Percentiles rank a stretch among this genome's conserved stretches.
Conservation (phyloP, 2,329 filamentous ascomycete genomes). For the Pseudogymnoascus sp. region DNA sequence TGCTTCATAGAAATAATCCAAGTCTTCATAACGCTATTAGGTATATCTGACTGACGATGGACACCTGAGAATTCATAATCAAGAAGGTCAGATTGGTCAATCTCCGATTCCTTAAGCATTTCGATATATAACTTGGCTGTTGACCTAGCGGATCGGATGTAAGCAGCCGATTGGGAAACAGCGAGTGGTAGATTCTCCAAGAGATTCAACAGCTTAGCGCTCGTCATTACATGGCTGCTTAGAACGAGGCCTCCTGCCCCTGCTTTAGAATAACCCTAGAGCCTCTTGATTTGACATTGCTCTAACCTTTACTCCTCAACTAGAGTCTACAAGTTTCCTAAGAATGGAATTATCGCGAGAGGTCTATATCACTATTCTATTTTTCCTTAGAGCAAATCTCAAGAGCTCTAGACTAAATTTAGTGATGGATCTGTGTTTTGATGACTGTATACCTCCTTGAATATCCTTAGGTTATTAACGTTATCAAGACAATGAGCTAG, state of each 20-base stretch:
- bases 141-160: constrained; percentile 24
- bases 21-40: constrained; percentile 29
- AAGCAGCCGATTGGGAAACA: constrained; percentile 27
- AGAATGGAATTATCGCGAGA: constrained; percentile 25
- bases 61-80: constrained; percentile 22
- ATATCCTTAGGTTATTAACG: constrained; percentile 25
- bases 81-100: constrained; percentile 16
- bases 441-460: constrained; percentile 7
- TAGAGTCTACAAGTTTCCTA: constrained; percentile 20
- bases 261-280: constrained; percentile 13
- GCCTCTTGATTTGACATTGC: constrained; percentile 20
- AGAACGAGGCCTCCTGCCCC: neutral
- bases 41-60: constrained; percentile 22
- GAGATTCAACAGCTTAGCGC: constrained; percentile 17
- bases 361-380: constrained; percentile 28
- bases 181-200: constrained; percentile 27
- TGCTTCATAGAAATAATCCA: constrained; percentile 29
- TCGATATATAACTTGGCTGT: constrained; percentile 22
- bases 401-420: constrained; percentile 12
- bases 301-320: constrained; percentile 19
- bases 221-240: constrained; percentile 8
- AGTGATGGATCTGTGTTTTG: neutral
- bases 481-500: constrained; percentile 31
- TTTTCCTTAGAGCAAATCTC: constrained; percentile 22
- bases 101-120: constrained; percentile 17